Evolutionary conservation across 2,329 filamentous ascomycete genomes (phyloP), one percentile per base, ranked within the genome.

Genomic region (Plenodomus tracheiphilus): DNA sequence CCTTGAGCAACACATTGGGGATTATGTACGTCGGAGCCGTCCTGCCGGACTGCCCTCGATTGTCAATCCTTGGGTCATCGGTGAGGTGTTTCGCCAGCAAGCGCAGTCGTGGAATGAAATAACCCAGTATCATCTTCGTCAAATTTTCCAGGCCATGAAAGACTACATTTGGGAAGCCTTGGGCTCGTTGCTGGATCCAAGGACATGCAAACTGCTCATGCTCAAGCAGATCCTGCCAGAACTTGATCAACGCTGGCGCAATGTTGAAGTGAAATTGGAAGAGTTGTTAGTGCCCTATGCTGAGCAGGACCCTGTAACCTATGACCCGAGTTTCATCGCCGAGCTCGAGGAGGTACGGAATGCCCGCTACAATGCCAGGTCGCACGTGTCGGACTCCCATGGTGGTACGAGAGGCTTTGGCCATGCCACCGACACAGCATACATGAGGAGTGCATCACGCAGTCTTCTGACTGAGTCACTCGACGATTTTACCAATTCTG

Each of bases 41-140:
- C 53, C 30, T 19, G 47, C 59, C 2, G 62, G 61, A 2, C 39
- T 66, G 9, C 52, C 51, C 15, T 56, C 58, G 2, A 37, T 65
- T 2, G 53, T 66, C 15, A 68, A 68, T 39, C 53, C 57, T 5
- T 43, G 35, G 22, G 61, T 66, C 20, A 56, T 68, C 20, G 50
- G 51, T 1, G 50, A 54, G 16, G 49, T 68, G 1, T 68, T 68
- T 36, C 52, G 53, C 3, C 25, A 59, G n/a, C 61, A 66, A 36
- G 58, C 62, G 1, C 11, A 43, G n/a, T 28, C 35, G 1, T 66
- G 64, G 64, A 30, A 46, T n/a, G 38, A 43, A 0, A 59, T 66
- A 16, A 63, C 61, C 13, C 18, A 39, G 30, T 36, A 43, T 6
- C 63, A 66, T 49, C 36, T 65, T 30, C 17, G 49, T 3, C 21